Base-by-base conservation (phyloP, 2,329 filamentous ascomycete genomes). In the Neonectria neomacrospora region DNA sequence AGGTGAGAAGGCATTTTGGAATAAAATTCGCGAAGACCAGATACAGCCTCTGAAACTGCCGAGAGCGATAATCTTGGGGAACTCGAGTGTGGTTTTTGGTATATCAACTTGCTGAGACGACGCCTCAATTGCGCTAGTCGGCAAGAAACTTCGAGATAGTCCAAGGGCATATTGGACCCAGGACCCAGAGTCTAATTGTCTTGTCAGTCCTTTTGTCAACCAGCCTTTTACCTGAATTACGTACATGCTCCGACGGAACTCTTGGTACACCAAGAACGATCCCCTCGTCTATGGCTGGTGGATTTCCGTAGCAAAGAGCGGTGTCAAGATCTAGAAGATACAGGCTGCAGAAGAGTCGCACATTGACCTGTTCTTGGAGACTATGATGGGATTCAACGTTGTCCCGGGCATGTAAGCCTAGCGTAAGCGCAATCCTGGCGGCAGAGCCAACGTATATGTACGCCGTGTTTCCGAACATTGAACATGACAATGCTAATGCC, bases 391-490 rank as follows among this genome's bases (percentile, higher is more conserved):
- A 51, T 26, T 39, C 20, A 9, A 34, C 34, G n/a, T 51, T 18
- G 30, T 63, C 56, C 11, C 37, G 45, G 14, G 47, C 61, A 32
- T 64, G 57, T 30, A 59, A 39, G n/a, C 61, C 61, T 8, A 64
- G 39, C 0, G 61, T 61, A 2, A 64, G 57, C 11, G 57, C 61
- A 20, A 64, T 55, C 11, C 57, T 50, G 1, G 61, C 61, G 14
- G 61, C 61, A 2, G 57, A 51, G 9, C 61, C 61, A 12, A 64
- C 50, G 45, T 64, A 61, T 16, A 64, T 51, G 14, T 64, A 64
- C 0, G 61, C 57, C n/a, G 61, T 61, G n/a, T 56, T 61, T 16
- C 57, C 57, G 16, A 61, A 64, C 61, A 64, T 61, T 16, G 57
- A 64, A 12, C 56, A 60, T 7, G 61, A 63, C 5, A 63, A 41